Base-by-base conservation (phyloP, 495 filamentous ascomycete species). In the Podospora didyma region DNA sequence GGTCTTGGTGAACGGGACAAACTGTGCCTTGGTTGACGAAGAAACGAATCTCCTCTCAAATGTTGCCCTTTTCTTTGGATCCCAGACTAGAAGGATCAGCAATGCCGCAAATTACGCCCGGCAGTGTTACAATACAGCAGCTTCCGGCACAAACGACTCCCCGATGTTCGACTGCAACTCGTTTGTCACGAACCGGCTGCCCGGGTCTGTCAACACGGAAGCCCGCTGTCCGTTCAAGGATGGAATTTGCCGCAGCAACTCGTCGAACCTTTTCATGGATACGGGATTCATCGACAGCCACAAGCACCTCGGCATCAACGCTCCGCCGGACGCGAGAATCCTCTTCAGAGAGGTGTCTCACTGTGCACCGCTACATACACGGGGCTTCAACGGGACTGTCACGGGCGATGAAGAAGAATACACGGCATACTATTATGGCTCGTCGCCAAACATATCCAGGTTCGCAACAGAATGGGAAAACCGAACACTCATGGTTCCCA, bases 151-250 rank as follows among this genome's bases (percentile, higher is more conserved):
- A 14, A 22, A 7, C 21, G 22, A 17, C 3, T 1, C 51, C 1
- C 12, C 19, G 3, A 45, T 45, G 20, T 24, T 37, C 16, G 55
- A 49, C 34, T 65, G 62, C 46, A 31, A 24, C 11, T 19, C 35
- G 23, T 56, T 56, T 46, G 45, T 59, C 21, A 22, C 28, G 14
- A 6, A 17, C 11, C 35, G 21, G 4, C 42, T 63, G 22, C 53
- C 57, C 0, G 49, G 35, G 20, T 3, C 17, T 14, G 47, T 61
- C 23, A 34, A 49, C 23, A 42, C 16, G 1, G 59, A 60, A 26
- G 59, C 63, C 16, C 14, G 12, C 42, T 66, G 63, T 45, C 63
- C 63, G 4, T 67, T 67, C 49, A 39, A 57, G 2, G 19, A 39
- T 10, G 19, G 19, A 19, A 46, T 23, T 26, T 49, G 31, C 3